Conservation (phyloP, 78 protist genomes). For the Bigelowiella natans region DNA sequence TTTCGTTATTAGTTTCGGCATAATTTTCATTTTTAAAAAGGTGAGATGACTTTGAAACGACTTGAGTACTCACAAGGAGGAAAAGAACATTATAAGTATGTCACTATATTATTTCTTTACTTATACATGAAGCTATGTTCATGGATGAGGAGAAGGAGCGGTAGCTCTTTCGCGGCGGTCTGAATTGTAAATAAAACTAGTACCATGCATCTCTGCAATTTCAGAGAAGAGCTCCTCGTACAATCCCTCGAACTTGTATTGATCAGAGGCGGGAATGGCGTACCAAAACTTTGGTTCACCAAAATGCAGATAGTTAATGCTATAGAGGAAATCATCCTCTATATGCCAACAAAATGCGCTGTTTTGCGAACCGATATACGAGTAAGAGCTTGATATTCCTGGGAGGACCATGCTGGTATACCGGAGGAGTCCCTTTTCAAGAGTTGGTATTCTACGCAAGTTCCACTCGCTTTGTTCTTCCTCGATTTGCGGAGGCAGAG, state of each 20-base stretch:
- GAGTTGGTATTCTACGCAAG: not conserved
- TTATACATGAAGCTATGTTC: too few relatives aligned
- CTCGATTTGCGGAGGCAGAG: not conserved
- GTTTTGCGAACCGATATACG: slow-evolving; percentile 9
- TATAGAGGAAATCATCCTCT: slow-evolving; percentile 14
- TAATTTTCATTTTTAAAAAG: too few relatives aligned
- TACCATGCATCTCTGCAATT: not conserved
- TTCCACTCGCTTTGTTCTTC: not conserved
- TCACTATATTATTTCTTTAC: too few relatives aligned
- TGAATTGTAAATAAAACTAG: not conserved
- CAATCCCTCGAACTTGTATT: not conserved
- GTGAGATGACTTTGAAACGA: too few relatives aligned
- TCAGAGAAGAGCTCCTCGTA: not conserved
- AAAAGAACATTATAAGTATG: too few relatives aligned
- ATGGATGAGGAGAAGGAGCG: too few relatives aligned
- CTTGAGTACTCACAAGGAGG: too few relatives aligned
- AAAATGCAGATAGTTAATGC: slow-evolving; percentile 15
- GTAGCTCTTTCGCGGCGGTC: too few relatives aligned
- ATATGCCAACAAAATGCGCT: slow-evolving; percentile 7
- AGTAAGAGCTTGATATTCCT: slow-evolving; percentile 17
- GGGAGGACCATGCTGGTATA: not conserved
- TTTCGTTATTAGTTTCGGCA: too few relatives aligned
- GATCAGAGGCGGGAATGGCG: not conserved
- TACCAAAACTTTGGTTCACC: slow-evolving; percentile 31
- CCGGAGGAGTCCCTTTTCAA: not conserved